Evolutionary conservation across 1,284 basidiomycete species (phyloP).

Genomic region (Microbotryomycetes sp.): DNA sequence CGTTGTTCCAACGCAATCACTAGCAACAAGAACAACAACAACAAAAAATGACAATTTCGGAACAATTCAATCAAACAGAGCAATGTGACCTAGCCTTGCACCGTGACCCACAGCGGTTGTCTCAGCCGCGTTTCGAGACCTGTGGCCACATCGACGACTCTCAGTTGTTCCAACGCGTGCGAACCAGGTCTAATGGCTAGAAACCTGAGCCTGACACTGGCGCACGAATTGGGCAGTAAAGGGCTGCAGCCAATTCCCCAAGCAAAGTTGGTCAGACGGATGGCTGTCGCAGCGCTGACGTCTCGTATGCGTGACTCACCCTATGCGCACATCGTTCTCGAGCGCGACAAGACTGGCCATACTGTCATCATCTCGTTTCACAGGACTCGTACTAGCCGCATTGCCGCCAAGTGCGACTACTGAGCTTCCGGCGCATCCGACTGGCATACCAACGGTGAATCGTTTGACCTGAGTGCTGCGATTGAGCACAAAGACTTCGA

Average conservation of each 20-base stretch:
- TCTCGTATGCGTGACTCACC: conserved; percentile 7
- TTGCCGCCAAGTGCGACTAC: not conserved
- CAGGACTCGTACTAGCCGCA: not conserved
- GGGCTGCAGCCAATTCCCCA: conserved; percentile 1
- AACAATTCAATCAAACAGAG: too few relatives aligned
- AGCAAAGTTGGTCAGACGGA: too few relatives aligned
- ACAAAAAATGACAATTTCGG: too few relatives aligned
- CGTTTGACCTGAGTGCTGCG: conserved; percentile 12
- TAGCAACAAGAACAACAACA: too few relatives aligned
- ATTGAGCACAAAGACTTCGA: conserved; percentile 30
- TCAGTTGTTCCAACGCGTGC: conserved; percentile 14
- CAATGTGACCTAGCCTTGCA: too few relatives aligned
- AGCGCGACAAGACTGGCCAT: conserved; percentile 21
- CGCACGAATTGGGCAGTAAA: conserved; percentile 21
- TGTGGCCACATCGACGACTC: conserved; percentile 11
- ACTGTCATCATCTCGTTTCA: not conserved
- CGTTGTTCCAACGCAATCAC: too few relatives aligned
- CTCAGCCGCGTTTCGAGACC: conserved; percentile 21
- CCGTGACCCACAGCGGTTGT: conserved; percentile 18
- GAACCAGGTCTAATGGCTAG: conserved; percentile 24
- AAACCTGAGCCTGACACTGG: conserved; percentile 23
- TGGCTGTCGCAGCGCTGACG: not conserved
- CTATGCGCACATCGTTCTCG: conserved; percentile 30
- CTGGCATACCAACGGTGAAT: conserved; percentile 17
- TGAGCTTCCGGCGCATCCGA: not conserved